Percentiles rank a stretch among this genome's conserved stretches.
These are phyloP conservation scores for Talaromyces funiculosus DNA, from an alignment of 2,329 filamentous ascomycete species.

Conservation along the genomic window DNA sequence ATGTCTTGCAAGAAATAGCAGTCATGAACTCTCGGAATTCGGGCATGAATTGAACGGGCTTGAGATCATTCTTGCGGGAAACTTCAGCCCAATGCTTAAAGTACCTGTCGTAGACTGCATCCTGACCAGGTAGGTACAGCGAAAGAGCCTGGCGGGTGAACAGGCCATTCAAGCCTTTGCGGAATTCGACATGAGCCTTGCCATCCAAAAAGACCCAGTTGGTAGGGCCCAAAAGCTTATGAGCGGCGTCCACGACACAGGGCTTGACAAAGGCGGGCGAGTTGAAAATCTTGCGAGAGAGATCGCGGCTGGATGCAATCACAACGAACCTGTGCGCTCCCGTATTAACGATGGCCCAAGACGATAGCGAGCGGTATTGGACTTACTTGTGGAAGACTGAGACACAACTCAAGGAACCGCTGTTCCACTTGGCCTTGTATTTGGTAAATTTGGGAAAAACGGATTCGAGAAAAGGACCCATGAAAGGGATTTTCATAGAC, in stretches of 20 bases:
- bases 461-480: slow-evolving; percentile 92
- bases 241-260: slow-evolving; percentile 88
- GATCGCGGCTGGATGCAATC: slow-evolving; percentile 88
- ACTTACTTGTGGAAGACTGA: slow-evolving; percentile 97
- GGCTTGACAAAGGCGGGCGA: slow-evolving; percentile 88
- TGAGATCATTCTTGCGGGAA: slow-evolving; percentile 64
- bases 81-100: slow-evolving; percentile 72
- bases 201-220: slow-evolving; percentile 99
- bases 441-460: slow-evolving; percentile 86
- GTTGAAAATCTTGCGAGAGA: slow-evolving; percentile 96
- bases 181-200: slow-evolving; percentile 90
- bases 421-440: slow-evolving; percentile 89
- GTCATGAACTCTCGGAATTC: slow-evolving; percentile 93
- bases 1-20: slow-evolving; percentile 91
- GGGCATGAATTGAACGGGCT: slow-evolving; percentile 81
- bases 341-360: background rate
- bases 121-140: slow-evolving; percentile 82
- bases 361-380: background rate
- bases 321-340: slow-evolving; percentile 71
- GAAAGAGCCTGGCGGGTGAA: slow-evolving; percentile 90
- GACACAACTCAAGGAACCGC: slow-evolving; percentile 88
- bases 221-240: slow-evolving; percentile 83
- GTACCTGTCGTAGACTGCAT: slow-evolving; percentile 84
- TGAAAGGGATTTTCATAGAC: slow-evolving; percentile 71
- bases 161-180: slow-evolving; percentile 88